Conservation (phyloP, 2,329 filamentous ascomycete species). For the Paracoccidioides brasiliensis region DNA sequence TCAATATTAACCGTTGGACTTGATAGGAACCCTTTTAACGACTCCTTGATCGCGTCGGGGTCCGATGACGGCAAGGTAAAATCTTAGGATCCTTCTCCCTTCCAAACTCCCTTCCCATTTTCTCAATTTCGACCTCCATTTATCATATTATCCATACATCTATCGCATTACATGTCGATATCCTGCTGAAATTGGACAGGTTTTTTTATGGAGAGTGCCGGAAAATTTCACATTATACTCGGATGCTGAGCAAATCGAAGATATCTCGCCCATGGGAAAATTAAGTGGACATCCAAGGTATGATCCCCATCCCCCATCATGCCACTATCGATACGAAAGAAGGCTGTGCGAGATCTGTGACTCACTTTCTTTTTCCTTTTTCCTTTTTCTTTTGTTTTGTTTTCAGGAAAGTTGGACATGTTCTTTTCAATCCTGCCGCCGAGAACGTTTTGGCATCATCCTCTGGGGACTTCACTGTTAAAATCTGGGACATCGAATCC, state of each 20-base stretch:
- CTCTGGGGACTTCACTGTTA: constrained; percentile 88
- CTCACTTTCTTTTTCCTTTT: neutral
- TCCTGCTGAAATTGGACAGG: constrained; percentile 23
- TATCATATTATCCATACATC: neutral
- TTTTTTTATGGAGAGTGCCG: constrained; percentile 93
- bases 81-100: no score
- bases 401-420: constrained; percentile 84
- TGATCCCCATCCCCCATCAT: constrained; percentile 13
- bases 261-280: constrained; percentile 70
- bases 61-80: constrained; percentile 83
- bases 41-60: constrained; percentile 79
- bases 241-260: constrained; percentile 69
- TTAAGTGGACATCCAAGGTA: constrained; percentile 78
- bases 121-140: neutral
- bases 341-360: neutral
- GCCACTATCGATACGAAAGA: no score
- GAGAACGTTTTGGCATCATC: constrained; percentile 91
- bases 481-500: constrained; percentile 85
- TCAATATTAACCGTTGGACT: constrained; percentile 9
- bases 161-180: constrained; percentile 1
- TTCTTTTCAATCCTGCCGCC: constrained; percentile 92
- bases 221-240: constrained; percentile 72
- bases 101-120: neutral
- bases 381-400: neutral
- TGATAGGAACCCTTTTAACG: constrained; percentile 84